Base-by-base conservation (phyloP, 495 filamentous ascomycete genomes). In the Neurospora tetrasperma region DNA sequence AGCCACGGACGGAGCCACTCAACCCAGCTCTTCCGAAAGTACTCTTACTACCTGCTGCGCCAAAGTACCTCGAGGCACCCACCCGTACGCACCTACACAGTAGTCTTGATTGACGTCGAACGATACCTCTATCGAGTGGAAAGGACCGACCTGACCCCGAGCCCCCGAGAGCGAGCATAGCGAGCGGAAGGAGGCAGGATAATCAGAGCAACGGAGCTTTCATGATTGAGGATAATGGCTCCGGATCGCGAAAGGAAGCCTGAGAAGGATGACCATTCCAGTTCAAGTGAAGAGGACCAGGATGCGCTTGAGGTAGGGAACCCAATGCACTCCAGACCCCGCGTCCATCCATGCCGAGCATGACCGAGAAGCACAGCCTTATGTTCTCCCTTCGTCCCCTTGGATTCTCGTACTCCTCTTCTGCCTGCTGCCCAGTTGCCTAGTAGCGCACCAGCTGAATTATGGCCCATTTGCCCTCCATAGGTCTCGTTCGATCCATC, bases 401-500 rank as follows among this genome's bases (percentile, higher is more conserved):
- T 39, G 39, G 6, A 8, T 39, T 8, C 5, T 8, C 39, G 7
- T 18, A 43, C 42, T 23, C 42, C 44, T 46, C 43, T 5, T 59
- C 48, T 59, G 71, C 10, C 12, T 35, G 7, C 48, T 66, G n/a
- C 23, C n/a, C 72, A 16, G 18, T 68, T 40, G 3, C 40, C 70
- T 11, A 40, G 14, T 35, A 69, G 7, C 27, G 43, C 20, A 48
- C 42, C 31, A 39, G 38, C 42, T 66, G 42, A 23, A 48, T 46
- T 5, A 73, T 39, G 39, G 14, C 54, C 48, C 42, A 70, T 74
- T 44, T 66, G 12, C 54, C 54, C 73, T 73, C 69, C 23, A 10
- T 73, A 97, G 92, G 92, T 97, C 42, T 85, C 91, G 69, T 93
- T 97, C 81, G 89, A 90, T 75, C 79, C 86, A 6, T 85, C 90